Base-by-base conservation (phyloP, 2,329 filamentous ascomycete genomes). In the Aspergillus amoenus region DNA sequence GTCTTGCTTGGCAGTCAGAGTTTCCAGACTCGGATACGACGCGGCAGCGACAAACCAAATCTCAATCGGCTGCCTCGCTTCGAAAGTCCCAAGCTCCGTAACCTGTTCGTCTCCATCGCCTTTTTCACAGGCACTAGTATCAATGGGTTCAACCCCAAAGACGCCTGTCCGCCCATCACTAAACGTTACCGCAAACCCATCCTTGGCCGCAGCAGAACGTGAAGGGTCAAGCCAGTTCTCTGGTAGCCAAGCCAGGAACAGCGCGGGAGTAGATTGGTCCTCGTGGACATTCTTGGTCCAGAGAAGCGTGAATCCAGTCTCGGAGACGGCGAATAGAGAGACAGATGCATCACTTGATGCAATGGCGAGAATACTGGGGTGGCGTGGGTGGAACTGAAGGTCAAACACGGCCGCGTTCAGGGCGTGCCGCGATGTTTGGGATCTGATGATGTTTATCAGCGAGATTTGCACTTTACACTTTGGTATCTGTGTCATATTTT, bases 401-500 rank as follows among this genome's bases (percentile, higher is more conserved):
- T 97, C 93, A 52, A 97, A 82, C 27, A 97, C 82, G 5, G 91
- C 93, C 52, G 87, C 91, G 4, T 86, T 82, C 21, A 89, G 85
- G 5, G 78, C 67, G 4, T 87, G 61, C 1, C 82, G 87, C 68
- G 90, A 84, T 4, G 88, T 67, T 55, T 82, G 77, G 2, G 72
- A 72, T 64, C 86, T 88, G 59, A 64, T 47, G 39, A 3, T 5
- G 34, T 37, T 37, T 18, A 12, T 21, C n/a, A 41, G 18, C 21
- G 5, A 22, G 32, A 15, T 18, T 40, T 22, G 8, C 27, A 1
- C 27, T 4, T 30, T 30, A 30, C 27, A 11, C 27, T 30, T 11
- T 11, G 27, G 11, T 9, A 30, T 12, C 9, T 9, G 27, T 30
- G 27, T 12, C 27, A 30, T 50, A 40, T 34, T 13, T 11, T 27